Evolutionary conservation across 352 stramenopile genomes (phyloP), one percentile per base, ranked within the genome.

Genomic region (Globisporangium nagaii): DNA sequence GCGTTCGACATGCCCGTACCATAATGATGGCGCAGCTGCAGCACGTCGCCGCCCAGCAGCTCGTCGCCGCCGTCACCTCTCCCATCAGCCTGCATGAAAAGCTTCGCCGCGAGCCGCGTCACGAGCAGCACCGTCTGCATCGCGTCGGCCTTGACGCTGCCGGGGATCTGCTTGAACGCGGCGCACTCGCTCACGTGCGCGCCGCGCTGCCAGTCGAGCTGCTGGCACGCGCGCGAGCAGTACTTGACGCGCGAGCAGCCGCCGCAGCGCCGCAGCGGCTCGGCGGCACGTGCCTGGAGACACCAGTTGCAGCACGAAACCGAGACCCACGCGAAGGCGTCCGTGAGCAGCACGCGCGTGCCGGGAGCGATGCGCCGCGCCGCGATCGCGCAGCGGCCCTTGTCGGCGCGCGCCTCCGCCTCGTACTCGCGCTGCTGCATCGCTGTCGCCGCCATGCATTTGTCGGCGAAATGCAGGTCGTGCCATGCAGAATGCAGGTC

Each of bases 211-310:
- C 79, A 92, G 50, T 89, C 81, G 24, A 28, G 56, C 40, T 79
- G 73, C 58, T 90, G 81, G 60, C 81, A 92, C 12, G n/a, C 24
- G 24, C 76, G 75, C 28, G 69, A 81, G 60, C 81, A 92, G 46
- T 90, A 92, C 31, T 71, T 66, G 65, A 75, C 63, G 36, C 62
- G 63, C n/a, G 70, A 68, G 49, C 79, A 92, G 37, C 78, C 71
- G 43, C 75, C 63, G 45, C 81, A 92, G 34, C 70, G 68, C 36
- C 57, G 72, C 10, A 79, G 59, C 19, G 11, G 9, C 3, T 17
- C 22, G 1, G 6, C 8, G 15, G n/a, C 19, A 4, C 31, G 5
- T 0, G 19, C 1, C 22, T 55, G 12, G 25, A 88, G 77, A 58
- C 79, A 90, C 68, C 63, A 80, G 55, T 71, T 66, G 65, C 79